Conservation (phyloP, 257 asterid genomes). For the Solanum lycopersicoides region DNA sequence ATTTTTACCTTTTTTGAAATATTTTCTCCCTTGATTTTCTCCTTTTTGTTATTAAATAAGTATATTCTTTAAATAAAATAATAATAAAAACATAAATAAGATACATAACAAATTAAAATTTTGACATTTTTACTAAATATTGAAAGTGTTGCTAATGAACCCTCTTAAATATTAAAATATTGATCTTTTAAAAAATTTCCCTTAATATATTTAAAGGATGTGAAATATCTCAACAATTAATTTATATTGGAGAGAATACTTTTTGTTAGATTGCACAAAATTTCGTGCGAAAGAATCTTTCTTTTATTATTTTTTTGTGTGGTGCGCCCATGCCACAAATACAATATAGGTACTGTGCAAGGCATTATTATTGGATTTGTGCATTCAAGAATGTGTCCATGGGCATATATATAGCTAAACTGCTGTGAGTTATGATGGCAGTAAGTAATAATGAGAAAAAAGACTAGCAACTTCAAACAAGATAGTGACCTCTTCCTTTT, state of each 20-base stretch:
- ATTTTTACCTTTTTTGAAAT: no score
- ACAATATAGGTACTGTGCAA: neutral
- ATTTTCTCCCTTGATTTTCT: no score
- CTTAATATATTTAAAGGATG: no score
- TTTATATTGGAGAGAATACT: neutral
- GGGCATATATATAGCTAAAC: neutral
- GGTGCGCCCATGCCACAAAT: neutral
- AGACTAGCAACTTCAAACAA: conserved; percentile 2
- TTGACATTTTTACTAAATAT: no score
- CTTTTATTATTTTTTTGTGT: neutral
- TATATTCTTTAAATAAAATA: no score
- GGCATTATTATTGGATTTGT: conserved; percentile 4
- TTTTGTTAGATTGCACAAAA: neutral
- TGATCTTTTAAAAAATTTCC: no score
- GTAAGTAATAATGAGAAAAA: conserved; percentile 6
- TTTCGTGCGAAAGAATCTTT: neutral
- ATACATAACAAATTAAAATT: no score
- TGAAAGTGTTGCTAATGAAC: no score
- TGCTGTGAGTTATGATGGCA: neutral
- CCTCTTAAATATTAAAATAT: no score
- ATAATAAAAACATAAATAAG: no score
- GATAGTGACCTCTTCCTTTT: conserved; percentile 5
- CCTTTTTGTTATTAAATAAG: no score
- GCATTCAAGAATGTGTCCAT: neutral
- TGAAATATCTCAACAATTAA: neutral